These are phyloP conservation scores for Colletotrichum lini DNA, from an alignment of 2,329 filamentous ascomycete species.

Conservation along the genomic window DNA sequence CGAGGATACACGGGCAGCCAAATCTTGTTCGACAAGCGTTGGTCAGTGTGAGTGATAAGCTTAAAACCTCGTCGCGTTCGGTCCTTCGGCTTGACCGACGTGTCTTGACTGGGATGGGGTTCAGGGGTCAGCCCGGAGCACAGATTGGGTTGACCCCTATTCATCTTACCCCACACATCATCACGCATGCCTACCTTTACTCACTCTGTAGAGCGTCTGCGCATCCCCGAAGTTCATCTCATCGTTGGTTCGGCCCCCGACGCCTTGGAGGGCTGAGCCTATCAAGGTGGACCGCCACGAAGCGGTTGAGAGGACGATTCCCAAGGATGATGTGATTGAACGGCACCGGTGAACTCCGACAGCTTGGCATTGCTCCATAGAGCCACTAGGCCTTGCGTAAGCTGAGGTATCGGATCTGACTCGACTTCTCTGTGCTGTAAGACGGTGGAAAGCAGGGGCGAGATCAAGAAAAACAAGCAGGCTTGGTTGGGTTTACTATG, in stretches of 20 bases:
- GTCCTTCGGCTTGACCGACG: slow-evolving; percentile 5
- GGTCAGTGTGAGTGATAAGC: background rate
- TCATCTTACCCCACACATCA: slow-evolving; percentile 4
- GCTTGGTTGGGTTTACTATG: too few species aligned
- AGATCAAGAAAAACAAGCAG: too few species aligned
- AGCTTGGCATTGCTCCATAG: too few species aligned
- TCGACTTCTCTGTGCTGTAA: too few species aligned
- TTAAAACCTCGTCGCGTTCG: background rate
- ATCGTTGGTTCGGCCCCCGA: background rate
- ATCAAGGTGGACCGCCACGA: background rate
- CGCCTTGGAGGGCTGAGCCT: background rate
- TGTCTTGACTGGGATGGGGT: background rate
- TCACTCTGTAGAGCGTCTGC: slow-evolving; percentile 14
- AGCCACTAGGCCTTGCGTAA: too few species aligned
- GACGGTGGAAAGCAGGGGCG: too few species aligned
- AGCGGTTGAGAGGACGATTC: background rate
- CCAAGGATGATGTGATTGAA: background rate
- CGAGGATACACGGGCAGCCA: too few species aligned
- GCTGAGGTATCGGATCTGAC: too few species aligned
- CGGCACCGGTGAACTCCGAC: too few species aligned
- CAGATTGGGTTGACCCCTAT: slow-evolving; percentile 5
- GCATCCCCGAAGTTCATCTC: background rate
- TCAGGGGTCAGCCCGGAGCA: background rate
- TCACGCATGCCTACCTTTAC: background rate
- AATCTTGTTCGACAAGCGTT: background rate